Conservation (phyloP, 169 alveolate genomes). For the Plasmodium yoelii region DNA sequence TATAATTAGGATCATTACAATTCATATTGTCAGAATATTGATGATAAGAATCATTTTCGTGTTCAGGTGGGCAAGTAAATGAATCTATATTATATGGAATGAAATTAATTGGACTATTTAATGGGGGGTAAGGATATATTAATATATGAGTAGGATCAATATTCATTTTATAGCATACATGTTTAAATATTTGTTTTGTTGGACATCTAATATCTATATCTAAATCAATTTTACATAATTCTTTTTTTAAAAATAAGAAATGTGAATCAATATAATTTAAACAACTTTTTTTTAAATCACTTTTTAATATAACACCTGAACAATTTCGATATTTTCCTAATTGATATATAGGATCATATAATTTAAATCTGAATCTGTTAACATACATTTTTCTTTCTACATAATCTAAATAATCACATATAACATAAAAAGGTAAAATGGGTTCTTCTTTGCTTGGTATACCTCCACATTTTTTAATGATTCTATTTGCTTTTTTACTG, state of each 20-base stretch:
- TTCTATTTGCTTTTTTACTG: neutral
- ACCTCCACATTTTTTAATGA: conserved; percentile 71
- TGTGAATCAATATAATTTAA: conserved; percentile 72
- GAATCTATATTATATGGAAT: conserved; percentile 75
- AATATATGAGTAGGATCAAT: conserved; percentile 85
- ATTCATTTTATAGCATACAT: conserved; percentile 84
- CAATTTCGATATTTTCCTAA: conserved; percentile 75
- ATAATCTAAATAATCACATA: conserved; percentile 70
- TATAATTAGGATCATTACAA: neutral
- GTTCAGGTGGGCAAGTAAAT: conserved; percentile 32
- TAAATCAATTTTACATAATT: conserved; percentile 62
- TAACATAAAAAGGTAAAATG: conserved; percentile 63
- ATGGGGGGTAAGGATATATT: conserved; percentile 80
- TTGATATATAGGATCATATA: conserved; percentile 75
- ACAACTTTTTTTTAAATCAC: conserved; percentile 47
- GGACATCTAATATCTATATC: conserved; percentile 84
- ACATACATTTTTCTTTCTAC: conserved; percentile 69
- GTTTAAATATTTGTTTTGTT: conserved; percentile 82
- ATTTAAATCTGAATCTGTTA: conserved; percentile 46
- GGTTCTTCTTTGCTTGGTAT: conserved; percentile 56
- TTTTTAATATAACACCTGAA: conserved; percentile 63
- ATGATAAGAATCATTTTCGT: conserved; percentile 19
- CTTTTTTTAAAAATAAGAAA: conserved; percentile 65
- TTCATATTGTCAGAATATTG: neutral
- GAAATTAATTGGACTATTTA: conserved; percentile 63